Evolutionary conservation across 176 grass and related monocot genomes (phyloP), one percentile per base, ranked within the genome.

Genomic region (Chrysopogon serrulatus): DNA sequence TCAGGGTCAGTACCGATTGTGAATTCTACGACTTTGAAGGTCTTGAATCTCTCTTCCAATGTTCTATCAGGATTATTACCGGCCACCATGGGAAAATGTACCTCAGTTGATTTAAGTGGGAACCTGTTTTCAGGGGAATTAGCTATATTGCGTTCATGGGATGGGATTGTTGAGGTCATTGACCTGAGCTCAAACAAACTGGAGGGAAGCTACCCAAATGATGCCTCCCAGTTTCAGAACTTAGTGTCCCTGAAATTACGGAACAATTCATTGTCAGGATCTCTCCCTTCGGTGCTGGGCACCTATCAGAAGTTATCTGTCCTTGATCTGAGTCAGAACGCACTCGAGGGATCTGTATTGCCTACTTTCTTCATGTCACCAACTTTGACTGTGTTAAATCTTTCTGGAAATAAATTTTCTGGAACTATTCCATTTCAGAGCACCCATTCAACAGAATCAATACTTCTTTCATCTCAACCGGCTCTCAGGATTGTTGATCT

Each of bases 1-100:
- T n/a, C 87, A 99, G 96, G 96, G 78, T 31, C 82, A 53, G 15
- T 95, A 51, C 84, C 81, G 23, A 34, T 65, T 80, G 89, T 99
- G 77, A 96, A 89, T 74, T 99, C 96, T 27, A 96, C 93, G 8
- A 92, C 96, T 82, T 87, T 99, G 87, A 96, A 89, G 73, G 48
- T 84, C 79, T 79, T 99, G 77, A 99, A 96, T 85, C 91, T 99
- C 47, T 99, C 96, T 74, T 91, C 93, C 56, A 99, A 96, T 90
- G 76, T 88, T 71, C 68, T 99, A 17, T 81, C 87, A 45, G 96
- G 93, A 89, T 84, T 82, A 31, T 94, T 99, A 74, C 96, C 93
- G 32, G 21, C 51, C 51, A 90, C 76, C 56, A 86, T 94, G 65
- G 73, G 91, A 51, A 77, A 69, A 57, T 96, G 89, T 64, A 48